Base-by-base conservation (phyloP, 495 filamentous ascomycete genomes). In the Podospora anserina region DNA sequence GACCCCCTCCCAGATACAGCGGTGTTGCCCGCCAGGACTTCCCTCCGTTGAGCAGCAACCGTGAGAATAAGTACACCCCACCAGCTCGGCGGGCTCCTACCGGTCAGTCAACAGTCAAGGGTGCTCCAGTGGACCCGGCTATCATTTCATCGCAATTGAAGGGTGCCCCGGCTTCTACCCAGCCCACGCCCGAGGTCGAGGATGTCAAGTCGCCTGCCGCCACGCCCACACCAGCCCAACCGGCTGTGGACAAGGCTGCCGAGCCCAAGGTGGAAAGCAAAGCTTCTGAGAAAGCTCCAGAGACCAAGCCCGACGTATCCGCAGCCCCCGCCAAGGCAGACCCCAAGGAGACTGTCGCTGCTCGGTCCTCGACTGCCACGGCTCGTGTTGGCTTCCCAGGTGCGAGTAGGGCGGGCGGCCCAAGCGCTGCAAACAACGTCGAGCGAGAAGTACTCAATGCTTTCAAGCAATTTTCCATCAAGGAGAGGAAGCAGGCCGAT, bases 41-140 rank as follows among this genome's bases (percentile, higher is more conserved):
- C 73, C 87, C 89, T n/a, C 86, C 90, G 9, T 80, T 93, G 55
- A 69, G 78, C 55, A 69, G 78, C 56, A 79, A 69, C 68, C 78
- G 77, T 13, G 87, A 88, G 64, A 92, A 91, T 78, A 92, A 90
- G 74, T 99, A 98, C 74, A 97, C 90, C 0, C 93, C 94, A 9
- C 95, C 95, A 20, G 93, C 91, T 15, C 86, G 91, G 66, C 88
- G 95, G 70, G 89, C 93, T 32, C 90, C 91, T 28, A 89, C 90
- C 23, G 89, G 84, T 54, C 85, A 90, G 63, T 80, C 91, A 0
- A 92, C 88, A 63, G 90, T 92, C 60, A 83, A 86, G 70, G 88
- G 91, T 28, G 89, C 88, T 69, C 90, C 92, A 9, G 85, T 90
- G 32, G 91, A 94, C 70, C 89, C 93, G 44, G 89, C 91, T 56